phyloP scores from a whole-genome alignment of 306 rosid genomes.

The Vicia faba region DNA sequence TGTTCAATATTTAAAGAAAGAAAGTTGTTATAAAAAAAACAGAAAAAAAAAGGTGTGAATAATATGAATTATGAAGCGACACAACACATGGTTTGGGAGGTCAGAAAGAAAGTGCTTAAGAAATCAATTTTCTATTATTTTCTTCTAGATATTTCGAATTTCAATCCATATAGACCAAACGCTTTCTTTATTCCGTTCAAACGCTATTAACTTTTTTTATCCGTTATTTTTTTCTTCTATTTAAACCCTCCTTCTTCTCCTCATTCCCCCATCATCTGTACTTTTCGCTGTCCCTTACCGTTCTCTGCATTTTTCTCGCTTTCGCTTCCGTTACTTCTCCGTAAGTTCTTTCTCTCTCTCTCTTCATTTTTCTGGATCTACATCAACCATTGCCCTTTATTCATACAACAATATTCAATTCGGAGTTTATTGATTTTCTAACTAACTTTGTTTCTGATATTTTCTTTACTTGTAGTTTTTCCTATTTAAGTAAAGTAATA shows the following conservation, averaged over 20 bases:
- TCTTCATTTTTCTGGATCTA: neutral
- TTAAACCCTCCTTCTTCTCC: neutral
- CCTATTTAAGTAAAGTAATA: neutral
- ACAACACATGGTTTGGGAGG: neutral
- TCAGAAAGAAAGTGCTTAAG: neutral
- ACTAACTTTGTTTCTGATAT: neutral
- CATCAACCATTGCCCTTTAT: neutral
- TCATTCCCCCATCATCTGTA: neutral
- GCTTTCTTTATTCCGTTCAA: neutral
- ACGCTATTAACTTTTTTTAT: neutral
- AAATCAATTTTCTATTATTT: neutral
- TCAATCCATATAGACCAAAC: neutral
- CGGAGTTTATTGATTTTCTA: neutral
- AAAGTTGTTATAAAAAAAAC: too few relatives aligned
- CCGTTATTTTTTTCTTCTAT: neutral
- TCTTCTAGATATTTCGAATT: neutral
- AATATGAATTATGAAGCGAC: neutral
- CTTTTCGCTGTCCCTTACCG: neutral
- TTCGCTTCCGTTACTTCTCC: neutral
- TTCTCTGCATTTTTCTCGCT: neutral
- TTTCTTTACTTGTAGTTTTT: constrained; percentile 20
- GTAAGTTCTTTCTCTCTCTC: too few relatives aligned
- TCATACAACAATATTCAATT: too few relatives aligned
- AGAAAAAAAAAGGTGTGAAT: neutral
- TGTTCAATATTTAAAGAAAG: too few relatives aligned